Evolutionary conservation across 441 rosid species (phyloP), one percentile per base, ranked within the genome.

Genomic region (Gossypium davidsonii): DNA sequence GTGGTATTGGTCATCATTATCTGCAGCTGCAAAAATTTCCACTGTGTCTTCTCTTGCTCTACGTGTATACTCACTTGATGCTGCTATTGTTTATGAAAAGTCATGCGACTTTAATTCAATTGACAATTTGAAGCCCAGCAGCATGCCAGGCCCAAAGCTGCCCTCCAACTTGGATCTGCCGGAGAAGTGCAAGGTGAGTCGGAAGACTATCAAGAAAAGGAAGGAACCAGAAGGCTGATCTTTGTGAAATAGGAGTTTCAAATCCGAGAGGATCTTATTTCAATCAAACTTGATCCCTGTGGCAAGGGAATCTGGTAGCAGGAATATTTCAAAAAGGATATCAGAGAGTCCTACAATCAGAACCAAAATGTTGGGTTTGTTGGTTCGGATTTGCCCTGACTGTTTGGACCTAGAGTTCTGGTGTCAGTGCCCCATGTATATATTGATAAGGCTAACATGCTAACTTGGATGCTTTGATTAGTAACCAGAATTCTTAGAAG

Each of bases 1-100:
- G 99, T 95, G 99, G 99, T 90, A 93, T 79, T 93, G 98, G 99
- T 93, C 98, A 76, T 96, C 97, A 34, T 91, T 90, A 61, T 88
- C 98, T 66, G 99, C 92, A 67, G 98, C 97, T 72, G 94, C 86
- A 49, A 91, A 85, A 83, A 85, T 89, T 49, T 88, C 93, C 55
- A 93, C 97, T 5, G 44, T 93, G 76, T 84, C 98, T 79, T 83
- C 93, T 57, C 88, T 96, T 63, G 91, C 99, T 8, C 82, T 96
- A 57, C 96, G 96, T 21, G 84, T 93, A 74, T 91, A 86, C 75
- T 80, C 97, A 73, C 90, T 96, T 15, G 99, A 96, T 80, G 88
- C 92, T 60, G 92, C 90, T 71, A 88, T 96, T 70, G 6, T 93
- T 69, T 93, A 91, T 61, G 96, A 91, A 62, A 89, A 88, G 77